These are phyloP conservation scores for Nakazawaea ernobii DNA, from an alignment of 805 yeast genomes.

Conservation along the genomic window DNA sequence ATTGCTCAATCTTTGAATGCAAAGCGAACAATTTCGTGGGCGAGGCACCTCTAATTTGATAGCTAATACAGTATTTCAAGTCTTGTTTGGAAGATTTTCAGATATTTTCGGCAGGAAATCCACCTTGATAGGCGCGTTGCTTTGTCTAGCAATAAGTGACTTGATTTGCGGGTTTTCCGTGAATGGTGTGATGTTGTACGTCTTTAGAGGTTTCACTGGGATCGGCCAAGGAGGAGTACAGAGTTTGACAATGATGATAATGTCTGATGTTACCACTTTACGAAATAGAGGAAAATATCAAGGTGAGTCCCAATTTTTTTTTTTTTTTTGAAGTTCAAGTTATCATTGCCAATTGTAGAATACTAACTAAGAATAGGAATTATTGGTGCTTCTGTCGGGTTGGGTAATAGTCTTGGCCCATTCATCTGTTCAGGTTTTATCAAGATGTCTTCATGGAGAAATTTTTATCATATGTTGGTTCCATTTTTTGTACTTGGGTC, in stretches of 20 bases:
- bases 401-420: conserved; percentile 52
- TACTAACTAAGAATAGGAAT: conserved; percentile 15
- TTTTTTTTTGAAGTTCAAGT: no score
- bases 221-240: conserved; percentile 49
- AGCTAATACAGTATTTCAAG: conserved; percentile 48
- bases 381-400: conserved; percentile 41
- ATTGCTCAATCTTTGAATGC: conserved; percentile 42
- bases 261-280: conserved; percentile 46
- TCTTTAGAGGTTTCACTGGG: conserved; percentile 50
- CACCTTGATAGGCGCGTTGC: conserved; percentile 33
- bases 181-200: conserved; percentile 40
- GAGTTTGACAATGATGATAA: conserved; percentile 45
- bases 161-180: conserved; percentile 46
- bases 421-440: conserved; percentile 48
- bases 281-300: conserved; percentile 49
- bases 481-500: conserved; percentile 28
- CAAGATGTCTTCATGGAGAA: conserved; percentile 41
- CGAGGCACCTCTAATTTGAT: conserved; percentile 46
- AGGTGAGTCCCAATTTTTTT: conserved; percentile 32
- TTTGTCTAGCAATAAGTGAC: conserved; percentile 35
- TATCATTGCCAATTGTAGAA: no score
- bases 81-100: conserved; percentile 44
- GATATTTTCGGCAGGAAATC: conserved; percentile 50
- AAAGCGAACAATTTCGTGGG: conserved; percentile 45
- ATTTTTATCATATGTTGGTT: conserved; percentile 43